Conservation (phyloP, 331 rosid genomes). For the Rhamnella rubrinervis region DNA sequence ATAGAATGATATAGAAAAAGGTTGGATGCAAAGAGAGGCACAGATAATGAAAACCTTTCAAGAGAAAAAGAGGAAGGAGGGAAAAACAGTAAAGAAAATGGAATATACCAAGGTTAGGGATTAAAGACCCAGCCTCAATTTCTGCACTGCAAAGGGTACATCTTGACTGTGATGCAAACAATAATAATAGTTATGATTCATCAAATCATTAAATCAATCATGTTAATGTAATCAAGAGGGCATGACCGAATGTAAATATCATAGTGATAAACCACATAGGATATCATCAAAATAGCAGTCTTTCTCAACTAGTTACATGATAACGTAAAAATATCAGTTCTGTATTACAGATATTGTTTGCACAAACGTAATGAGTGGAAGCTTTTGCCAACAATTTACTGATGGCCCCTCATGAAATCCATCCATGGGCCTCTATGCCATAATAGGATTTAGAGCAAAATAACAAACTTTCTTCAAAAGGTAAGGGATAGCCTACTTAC, state of each 20-base stretch:
- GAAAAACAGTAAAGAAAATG: constrained; percentile 4
- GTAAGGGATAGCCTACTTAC: constrained; percentile 53
- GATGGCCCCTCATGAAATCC: neutral
- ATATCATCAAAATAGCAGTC: neutral
- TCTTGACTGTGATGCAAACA: constrained; percentile 77
- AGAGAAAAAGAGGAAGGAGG: neutral
- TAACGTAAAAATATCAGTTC: neutral
- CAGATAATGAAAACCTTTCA: neutral
- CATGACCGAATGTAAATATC: constrained; percentile 16
- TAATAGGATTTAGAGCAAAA: neutral
- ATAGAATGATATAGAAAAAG: constrained; percentile 6
- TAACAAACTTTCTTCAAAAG: neutral
- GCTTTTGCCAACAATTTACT: too few relatives aligned
- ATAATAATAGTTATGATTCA: constrained; percentile 46
- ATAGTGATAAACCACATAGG: neutral
- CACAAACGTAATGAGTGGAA: too few relatives aligned
- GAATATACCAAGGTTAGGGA: constrained; percentile 81
- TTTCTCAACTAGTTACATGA: neutral
- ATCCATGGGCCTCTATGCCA: neutral
- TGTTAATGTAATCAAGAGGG: constrained; percentile 22
- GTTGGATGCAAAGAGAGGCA: constrained; percentile 5
- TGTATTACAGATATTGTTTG: too few relatives aligned
- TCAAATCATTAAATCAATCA: constrained; percentile 36
- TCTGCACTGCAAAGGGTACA: constrained; percentile 83
- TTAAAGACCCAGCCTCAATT: constrained; percentile 66